Conservation (phyloP, 2,329 filamentous ascomycete genomes). For the Aspergillus candidus region DNA sequence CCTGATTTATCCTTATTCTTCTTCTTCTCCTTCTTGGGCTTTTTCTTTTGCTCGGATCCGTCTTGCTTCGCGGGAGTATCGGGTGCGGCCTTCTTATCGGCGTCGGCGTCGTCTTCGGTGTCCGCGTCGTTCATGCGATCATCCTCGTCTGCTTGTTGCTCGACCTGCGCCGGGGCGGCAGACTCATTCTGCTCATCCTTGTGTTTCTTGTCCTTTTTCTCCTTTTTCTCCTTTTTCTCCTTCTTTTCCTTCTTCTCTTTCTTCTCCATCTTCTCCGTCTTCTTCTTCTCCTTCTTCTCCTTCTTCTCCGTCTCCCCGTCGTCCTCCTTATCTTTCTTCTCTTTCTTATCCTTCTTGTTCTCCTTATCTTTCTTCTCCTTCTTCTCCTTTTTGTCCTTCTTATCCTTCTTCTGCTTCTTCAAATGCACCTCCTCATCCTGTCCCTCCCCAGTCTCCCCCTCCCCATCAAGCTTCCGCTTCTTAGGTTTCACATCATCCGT, state of each 20-base stretch:
- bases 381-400: conserved; percentile 7
- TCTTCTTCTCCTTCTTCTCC: conserved; percentile 17
- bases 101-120: conserved; percentile 7
- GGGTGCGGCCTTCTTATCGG: conserved; percentile 1
- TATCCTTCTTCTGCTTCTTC: conserved; percentile 1
- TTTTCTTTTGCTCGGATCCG: conserved; percentile 14
- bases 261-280: conserved; percentile 11
- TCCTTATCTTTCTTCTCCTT: conserved; percentile 10
- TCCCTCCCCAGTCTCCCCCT: conserved; percentile 4
- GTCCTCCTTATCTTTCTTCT: conserved; percentile 9
- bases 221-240: conserved; percentile 17
- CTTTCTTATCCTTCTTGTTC: neutral
- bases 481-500: neutral
- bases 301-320: conserved; percentile 21
- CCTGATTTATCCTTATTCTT: conserved; percentile 25
- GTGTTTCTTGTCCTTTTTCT: conserved; percentile 12
- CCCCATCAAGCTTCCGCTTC: neutral
- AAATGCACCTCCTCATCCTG: neutral
- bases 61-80: neutral
- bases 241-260: conserved; percentile 8
- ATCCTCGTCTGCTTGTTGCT: too few relatives aligned
- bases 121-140: too few relatives aligned
- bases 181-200: conserved; percentile 14
- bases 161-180: too few relatives aligned
- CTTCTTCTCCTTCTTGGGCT: conserved; percentile 27